Percentiles rank a stretch among this genome's conserved stretches.
Evolutionary conservation across 2,329 filamentous ascomycete genomes (phyloP).

Genomic region (Lasiodiplodia hormozganensis): DNA sequence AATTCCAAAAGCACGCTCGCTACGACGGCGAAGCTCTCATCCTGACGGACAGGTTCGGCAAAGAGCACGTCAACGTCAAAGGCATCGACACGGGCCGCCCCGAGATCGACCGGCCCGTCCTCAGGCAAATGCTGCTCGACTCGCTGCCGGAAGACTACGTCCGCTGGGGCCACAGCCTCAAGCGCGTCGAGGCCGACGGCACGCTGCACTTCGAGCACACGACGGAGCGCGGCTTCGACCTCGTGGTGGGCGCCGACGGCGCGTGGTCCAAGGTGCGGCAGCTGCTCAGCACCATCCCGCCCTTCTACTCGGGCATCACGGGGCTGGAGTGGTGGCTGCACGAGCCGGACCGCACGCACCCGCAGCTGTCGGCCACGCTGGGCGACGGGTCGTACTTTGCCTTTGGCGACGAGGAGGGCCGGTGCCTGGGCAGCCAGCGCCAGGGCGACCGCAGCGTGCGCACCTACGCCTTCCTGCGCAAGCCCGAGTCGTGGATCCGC

Average conservation of each 20-base stretch:
- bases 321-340: conserved; percentile 52
- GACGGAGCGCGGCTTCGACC: conserved; percentile 46
- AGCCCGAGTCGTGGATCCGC: conserved; percentile 48
- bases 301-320: conserved; percentile 56
- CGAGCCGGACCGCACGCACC: conserved; percentile 51
- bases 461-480: conserved; percentile 47
- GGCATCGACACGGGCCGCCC: conserved; percentile 48
- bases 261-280: conserved; percentile 51
- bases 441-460: conserved; percentile 59
- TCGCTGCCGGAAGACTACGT: conserved; percentile 56
- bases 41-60: conserved; percentile 50
- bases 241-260: conserved; percentile 59
- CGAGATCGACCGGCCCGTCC: conserved; percentile 60
- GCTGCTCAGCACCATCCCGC: conserved; percentile 45
- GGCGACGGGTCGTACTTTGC: conserved; percentile 39
- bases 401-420: conserved; percentile 43
- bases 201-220: conserved; percentile 20
- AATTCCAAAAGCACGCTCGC: conserved; percentile 59
- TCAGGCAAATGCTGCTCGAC: conserved; percentile 55
- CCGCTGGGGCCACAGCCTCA: conserved; percentile 50
- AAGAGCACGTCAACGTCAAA: conserved; percentile 37
- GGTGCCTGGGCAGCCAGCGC: conserved; percentile 51
- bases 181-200: conserved; percentile 14
- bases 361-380: conserved; percentile 53
- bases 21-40: conserved; percentile 61